phyloP scores from a whole-genome alignment of 192 early-diverging fungal species.

The Coemansia erecta region DNA sequence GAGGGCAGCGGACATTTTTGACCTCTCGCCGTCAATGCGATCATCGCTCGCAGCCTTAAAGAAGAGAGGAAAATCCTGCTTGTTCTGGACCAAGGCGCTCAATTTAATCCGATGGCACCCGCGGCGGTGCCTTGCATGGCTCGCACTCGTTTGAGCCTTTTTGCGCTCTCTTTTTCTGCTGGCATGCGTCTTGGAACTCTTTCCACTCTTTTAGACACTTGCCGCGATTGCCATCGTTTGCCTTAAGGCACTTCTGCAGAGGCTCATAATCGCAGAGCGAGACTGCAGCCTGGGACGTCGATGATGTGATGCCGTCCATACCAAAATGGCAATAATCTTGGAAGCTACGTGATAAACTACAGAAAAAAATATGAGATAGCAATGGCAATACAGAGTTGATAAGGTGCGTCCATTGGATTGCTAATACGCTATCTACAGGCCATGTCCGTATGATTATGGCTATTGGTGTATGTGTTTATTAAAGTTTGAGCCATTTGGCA shows the following conservation, averaged over 20 bases:
- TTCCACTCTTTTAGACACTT: slow-evolving; percentile 65
- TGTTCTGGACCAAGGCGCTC: neutral
- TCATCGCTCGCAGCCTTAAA: neutral
- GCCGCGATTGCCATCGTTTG: slow-evolving; percentile 57
- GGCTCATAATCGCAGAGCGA: slow-evolving; percentile 57
- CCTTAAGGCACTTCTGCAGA: slow-evolving; percentile 58
- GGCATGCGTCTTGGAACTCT: slow-evolving; percentile 60
- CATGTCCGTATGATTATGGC: too few species aligned
- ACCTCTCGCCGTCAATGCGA: slow-evolving; percentile 7
- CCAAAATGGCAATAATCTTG: too few species aligned
- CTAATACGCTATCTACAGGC: too few species aligned
- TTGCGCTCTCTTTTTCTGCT: slow-evolving; percentile 41
- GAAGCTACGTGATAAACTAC: neutral
- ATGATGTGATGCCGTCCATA: neutral
- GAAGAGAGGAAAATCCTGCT: neutral
- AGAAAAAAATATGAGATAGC: neutral
- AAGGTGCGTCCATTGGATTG: too few species aligned
- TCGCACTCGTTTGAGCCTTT: slow-evolving; percentile 9
- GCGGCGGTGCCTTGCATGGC: slow-evolving; percentile 17
- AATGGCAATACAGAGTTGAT: neutral
- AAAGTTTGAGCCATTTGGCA: slow-evolving; percentile 12
- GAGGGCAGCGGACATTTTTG: slow-evolving; percentile 9
- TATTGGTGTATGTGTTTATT: too few species aligned
- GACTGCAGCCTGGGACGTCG: neutral
- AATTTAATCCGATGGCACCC: neutral